Percentiles rank a stretch among this genome's conserved stretches.
Evolutionary conservation across 2,329 filamentous ascomycete genomes (phyloP).

Genomic region (Alternaria consortialis): DNA sequence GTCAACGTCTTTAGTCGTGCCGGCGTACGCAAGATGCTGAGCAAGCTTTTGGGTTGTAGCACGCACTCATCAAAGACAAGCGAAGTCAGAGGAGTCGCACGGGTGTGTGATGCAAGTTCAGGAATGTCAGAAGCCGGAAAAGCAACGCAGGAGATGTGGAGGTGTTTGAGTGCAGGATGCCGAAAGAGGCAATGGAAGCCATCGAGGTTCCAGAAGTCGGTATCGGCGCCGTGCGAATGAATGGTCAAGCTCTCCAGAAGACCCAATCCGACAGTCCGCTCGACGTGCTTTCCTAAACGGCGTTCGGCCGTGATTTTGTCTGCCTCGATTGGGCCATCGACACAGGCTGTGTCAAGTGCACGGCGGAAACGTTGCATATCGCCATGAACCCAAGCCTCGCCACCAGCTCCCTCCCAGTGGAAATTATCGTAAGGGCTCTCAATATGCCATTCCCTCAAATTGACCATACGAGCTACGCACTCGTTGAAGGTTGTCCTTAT

Average conservation of each 20-base stretch:
- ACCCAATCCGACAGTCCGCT: constrained; percentile 35
- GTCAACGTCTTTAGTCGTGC: constrained; percentile 42
- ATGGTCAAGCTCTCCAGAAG: constrained; percentile 43
- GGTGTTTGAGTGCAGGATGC: constrained; percentile 43
- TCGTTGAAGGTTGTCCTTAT: constrained; percentile 40
- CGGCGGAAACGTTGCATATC: constrained; percentile 46
- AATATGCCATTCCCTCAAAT: constrained; percentile 43
- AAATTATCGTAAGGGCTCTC: constrained; percentile 50
- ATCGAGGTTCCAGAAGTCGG: constrained; percentile 46
- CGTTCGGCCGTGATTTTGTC: constrained; percentile 23
- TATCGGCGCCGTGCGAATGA: constrained; percentile 44
- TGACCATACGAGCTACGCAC: constrained; percentile 41
- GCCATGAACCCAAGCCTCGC: constrained; percentile 41
- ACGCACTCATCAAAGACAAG: constrained; percentile 51
- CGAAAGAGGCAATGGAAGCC: constrained; percentile 47
- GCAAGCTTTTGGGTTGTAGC: constrained; percentile 34
- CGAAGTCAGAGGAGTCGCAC: constrained; percentile 39
- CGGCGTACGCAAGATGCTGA: constrained; percentile 39
- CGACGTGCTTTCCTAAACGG: constrained; percentile 18
- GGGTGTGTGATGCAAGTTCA: constrained; percentile 28
- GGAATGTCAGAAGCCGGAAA: constrained; percentile 29
- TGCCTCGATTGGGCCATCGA: constrained; percentile 25
- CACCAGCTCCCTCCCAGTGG: constrained; percentile 38
- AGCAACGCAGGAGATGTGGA: constrained; percentile 46
- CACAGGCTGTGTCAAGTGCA: constrained; percentile 38